Percentiles rank a stretch among this genome's conserved stretches.
These are phyloP conservation scores for rapeseed (Brassica napus) DNA, from an alignment of 345 rosid genomes.

Conservation along the genomic window DNA sequence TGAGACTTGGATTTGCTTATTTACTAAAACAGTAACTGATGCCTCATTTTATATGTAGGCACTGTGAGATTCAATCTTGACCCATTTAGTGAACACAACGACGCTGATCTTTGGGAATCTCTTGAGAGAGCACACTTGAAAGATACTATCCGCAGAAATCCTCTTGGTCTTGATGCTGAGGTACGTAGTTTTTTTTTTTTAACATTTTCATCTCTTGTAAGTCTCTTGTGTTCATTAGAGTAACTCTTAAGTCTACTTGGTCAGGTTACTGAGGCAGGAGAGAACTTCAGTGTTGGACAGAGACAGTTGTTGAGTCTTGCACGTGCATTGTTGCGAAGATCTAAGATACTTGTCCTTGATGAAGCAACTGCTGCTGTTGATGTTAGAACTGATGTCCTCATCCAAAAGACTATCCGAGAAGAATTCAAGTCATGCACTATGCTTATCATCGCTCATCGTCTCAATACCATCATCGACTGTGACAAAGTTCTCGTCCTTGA, in stretches of 20 bases:
- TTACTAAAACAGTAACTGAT: background rate
- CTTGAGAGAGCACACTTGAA: slow-evolving; percentile 95
- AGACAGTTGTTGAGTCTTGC: slow-evolving; percentile 97
- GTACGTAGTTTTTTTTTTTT: slow-evolving; percentile 36
- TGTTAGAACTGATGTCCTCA: slow-evolving; percentile 96
- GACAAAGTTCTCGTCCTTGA: slow-evolving; percentile 88
- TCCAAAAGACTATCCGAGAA: slow-evolving; percentile 97
- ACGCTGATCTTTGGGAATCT: slow-evolving; percentile 98
- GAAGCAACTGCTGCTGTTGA: slow-evolving; percentile 99
- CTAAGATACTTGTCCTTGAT: slow-evolving; percentile 97
- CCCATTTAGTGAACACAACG: slow-evolving; percentile 95
- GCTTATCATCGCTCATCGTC: slow-evolving; percentile 97
- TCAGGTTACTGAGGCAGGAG: slow-evolving; percentile 94
- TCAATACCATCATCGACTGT: slow-evolving; percentile 93
- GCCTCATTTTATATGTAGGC: slow-evolving; percentile 47
- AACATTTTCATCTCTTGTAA: slow-evolving; percentile 1
- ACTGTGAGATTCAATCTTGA: slow-evolving; percentile 96
- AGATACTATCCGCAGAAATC: slow-evolving; percentile 82
- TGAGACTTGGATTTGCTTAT: too few relatives aligned
- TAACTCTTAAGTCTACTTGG: slow-evolving; percentile 1
- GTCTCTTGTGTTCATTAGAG: slow-evolving; percentile 8
- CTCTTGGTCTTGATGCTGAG: slow-evolving; percentile 90
- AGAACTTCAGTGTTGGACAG: slow-evolving; percentile 98
- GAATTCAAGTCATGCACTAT: slow-evolving; percentile 94
- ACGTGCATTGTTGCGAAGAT: slow-evolving; percentile 89